A percentile compares a stretch with the other conserved stretches of the same genome.
Conservation (phyloP, 306 rosid species). For the Echinosophora koreensis region DNA sequence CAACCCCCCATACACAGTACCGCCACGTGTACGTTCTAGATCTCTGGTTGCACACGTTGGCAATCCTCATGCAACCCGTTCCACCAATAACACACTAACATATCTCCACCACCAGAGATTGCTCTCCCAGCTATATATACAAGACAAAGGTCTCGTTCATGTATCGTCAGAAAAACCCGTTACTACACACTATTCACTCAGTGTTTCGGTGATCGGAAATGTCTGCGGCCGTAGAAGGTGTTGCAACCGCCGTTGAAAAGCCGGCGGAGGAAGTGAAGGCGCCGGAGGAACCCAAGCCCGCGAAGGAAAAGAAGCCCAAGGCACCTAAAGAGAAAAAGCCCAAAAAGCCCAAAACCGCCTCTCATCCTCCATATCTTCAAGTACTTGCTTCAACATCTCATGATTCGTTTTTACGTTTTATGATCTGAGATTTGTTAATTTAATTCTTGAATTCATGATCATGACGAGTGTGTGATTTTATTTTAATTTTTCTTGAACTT, state of each 20-base stretch:
- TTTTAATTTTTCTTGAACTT: background rate
- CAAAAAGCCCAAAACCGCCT: conserved; percentile 58
- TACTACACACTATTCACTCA: background rate
- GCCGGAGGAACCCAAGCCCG: conserved; percentile 50
- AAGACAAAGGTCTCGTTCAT: background rate
- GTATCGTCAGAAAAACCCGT: background rate
- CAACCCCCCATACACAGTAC: background rate
- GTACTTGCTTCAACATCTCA: conserved; percentile 35
- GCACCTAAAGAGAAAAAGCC: conserved; percentile 67
- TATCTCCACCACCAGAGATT: conserved; percentile 44
- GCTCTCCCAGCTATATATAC: conserved; percentile 46
- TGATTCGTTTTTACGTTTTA: background rate
- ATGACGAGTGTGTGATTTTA: background rate
- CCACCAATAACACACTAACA: conserved; percentile 51
- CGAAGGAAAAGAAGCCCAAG: conserved; percentile 64
- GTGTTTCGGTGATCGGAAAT: conserved; percentile 37
- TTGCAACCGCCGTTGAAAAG: conserved; percentile 42
- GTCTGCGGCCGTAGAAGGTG: conserved; percentile 58
- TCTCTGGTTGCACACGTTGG: conserved; percentile 47
- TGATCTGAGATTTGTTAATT: background rate
- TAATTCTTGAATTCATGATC: background rate
- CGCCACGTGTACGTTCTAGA: conserved; percentile 70
- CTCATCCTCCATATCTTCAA: conserved; percentile 92
- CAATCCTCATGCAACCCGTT: conserved; percentile 39
- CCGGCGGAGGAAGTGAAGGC: conserved; percentile 48